Conservation (phyloP, 2,329 filamentous ascomycete species). For the Davidsoniella virescens region DNA sequence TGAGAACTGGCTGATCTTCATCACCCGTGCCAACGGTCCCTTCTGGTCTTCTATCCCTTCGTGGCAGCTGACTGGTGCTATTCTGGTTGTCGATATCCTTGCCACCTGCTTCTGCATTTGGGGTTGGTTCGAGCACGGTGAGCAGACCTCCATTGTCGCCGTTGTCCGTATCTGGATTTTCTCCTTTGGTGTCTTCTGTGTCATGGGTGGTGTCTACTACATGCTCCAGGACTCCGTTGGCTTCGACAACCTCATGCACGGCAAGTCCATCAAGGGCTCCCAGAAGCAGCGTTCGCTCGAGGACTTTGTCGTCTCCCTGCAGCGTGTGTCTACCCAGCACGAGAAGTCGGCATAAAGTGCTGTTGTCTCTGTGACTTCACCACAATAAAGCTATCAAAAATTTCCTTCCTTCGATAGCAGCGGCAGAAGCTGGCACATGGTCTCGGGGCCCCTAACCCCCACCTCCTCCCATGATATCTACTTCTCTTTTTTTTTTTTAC, state of each 20-base stretch:
- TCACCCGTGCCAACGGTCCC: conserved; percentile 80
- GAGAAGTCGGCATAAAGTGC: conserved; percentile 59
- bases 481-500: background rate
- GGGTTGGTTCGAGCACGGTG: conserved; percentile 55
- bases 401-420: background rate
- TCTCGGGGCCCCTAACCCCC: background rate
- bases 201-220: conserved; percentile 60
- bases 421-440: conserved; percentile 7
- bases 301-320: conserved; percentile 81
- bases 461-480: background rate
- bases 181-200: conserved; percentile 76
- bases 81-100: conserved; percentile 65
- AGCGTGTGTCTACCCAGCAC: conserved; percentile 82
- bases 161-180: conserved; percentile 85
- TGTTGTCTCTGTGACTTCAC: too few relatives aligned
- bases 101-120: conserved; percentile 77
- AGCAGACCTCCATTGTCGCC: conserved; percentile 60
- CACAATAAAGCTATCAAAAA: background rate
- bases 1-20: conserved; percentile 94
- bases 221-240: conserved; percentile 64
- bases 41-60: conserved; percentile 85
- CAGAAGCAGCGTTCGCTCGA: conserved; percentile 73
- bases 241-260: conserved; percentile 89
- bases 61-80: conserved; percentile 66
- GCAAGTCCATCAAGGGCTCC: conserved; percentile 66